A percentile compares a stretch with the other conserved stretches of the same genome.
These are phyloP conservation scores for Phalaenopsis aphrodite DNA, from an alignment of 106 monocot genomes.

Conservation along the genomic window DNA sequence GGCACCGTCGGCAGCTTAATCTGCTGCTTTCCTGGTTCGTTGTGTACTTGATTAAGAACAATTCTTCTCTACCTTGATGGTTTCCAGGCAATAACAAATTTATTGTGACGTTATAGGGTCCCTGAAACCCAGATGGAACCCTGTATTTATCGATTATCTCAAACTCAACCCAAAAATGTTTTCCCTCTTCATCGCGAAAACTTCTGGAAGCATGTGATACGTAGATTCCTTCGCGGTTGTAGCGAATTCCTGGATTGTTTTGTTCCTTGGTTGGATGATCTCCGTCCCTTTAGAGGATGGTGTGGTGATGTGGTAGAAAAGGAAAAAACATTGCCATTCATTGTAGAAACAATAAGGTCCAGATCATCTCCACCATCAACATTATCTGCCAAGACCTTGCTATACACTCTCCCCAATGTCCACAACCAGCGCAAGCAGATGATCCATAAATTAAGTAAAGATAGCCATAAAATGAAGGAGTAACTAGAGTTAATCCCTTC, in stretches of 20 bases:
- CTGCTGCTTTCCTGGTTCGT: conserved; percentile 72
- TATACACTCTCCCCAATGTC: conserved; percentile 98
- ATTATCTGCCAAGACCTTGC: conserved; percentile 93
- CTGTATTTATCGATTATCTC: conserved; percentile 88
- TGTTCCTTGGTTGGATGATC: conserved; percentile 75
- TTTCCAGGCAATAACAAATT: conserved; percentile 90
- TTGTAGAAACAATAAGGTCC: conserved; percentile 93
- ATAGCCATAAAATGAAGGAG: conserved; percentile 93
- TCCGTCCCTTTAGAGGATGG: conserved; percentile 97
- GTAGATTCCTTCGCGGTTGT: conserved; percentile 85
- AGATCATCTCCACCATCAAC: conserved; percentile 99
- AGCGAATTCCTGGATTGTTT: conserved; percentile 71
- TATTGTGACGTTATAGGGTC: conserved; percentile 94
- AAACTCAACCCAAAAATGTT: conserved; percentile 94
- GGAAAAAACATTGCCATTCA: conserved; percentile 99
- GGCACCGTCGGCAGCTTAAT: conserved; percentile 89
- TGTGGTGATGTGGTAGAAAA: conserved; percentile 84
- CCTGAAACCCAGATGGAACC: conserved; percentile 73
- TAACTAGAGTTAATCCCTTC: conserved; percentile 78
- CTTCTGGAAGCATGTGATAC: conserved; percentile 55
- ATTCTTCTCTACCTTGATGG: conserved; percentile 87
- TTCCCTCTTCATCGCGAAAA: conserved; percentile 94
- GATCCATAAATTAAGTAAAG: conserved; percentile 92
- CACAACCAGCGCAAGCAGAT: conserved; percentile 87
- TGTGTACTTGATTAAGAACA: conserved; percentile 35